phyloP scores from a whole-genome alignment of 495 filamentous ascomycete genomes.

The Hypoxylon perforatum region DNA sequence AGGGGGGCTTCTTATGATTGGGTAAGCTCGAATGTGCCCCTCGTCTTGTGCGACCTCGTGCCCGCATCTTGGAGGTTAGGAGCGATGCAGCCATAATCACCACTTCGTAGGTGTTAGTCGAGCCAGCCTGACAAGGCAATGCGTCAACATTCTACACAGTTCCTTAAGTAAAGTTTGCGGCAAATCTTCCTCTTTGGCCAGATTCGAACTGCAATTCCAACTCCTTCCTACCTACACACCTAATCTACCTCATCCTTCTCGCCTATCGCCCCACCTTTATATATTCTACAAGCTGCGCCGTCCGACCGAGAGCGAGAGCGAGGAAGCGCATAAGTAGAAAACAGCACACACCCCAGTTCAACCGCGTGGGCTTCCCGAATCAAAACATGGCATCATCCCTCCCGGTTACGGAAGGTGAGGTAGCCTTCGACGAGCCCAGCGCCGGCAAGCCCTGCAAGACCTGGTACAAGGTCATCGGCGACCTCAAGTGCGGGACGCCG shows the following conservation, averaged over 20 bases:
- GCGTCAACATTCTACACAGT: background rate
- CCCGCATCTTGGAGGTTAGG: background rate
- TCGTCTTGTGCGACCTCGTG: background rate
- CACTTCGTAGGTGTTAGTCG: background rate
- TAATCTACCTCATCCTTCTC: background rate
- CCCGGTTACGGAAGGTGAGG: slow-evolving; percentile 36
- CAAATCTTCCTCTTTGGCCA: background rate
- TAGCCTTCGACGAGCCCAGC: slow-evolving; percentile 50
- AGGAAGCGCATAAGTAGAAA: background rate
- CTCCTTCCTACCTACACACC: background rate
- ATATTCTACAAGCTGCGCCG: background rate
- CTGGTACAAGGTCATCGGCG: slow-evolving; percentile 56
- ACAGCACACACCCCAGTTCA: background rate
- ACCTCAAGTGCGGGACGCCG: slow-evolving; percentile 32
- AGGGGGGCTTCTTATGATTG: background rate
- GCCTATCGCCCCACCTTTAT: background rate
- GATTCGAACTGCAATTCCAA: background rate
- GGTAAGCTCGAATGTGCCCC: background rate
- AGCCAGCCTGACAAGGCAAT: too few relatives aligned
- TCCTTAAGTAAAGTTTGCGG: background rate
- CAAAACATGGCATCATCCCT: slow-evolving; percentile 23
- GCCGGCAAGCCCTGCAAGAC: slow-evolving; percentile 56
- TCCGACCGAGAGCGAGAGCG: background rate
- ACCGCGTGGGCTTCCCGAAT: background rate
- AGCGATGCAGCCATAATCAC: background rate